Conservation (phyloP, 371 early-diverging fungal species). For the Cokeromyces recurvatus region DNA sequence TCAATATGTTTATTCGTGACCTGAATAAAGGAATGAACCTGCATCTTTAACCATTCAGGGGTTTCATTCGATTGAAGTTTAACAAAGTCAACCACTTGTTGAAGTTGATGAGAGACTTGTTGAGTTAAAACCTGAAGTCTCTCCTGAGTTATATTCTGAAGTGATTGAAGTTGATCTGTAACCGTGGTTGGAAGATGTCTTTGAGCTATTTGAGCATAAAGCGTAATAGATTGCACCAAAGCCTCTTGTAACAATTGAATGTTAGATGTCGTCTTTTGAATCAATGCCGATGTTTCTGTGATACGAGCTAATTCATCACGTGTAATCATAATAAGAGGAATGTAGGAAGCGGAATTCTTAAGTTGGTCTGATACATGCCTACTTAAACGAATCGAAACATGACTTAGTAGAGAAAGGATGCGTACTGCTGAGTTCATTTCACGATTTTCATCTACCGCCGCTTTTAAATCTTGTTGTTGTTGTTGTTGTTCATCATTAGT, state of each 20-base stretch:
- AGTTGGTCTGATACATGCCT: slow-evolving; percentile 28
- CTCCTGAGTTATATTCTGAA: slow-evolving; percentile 21
- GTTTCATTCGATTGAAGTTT: slow-evolving; percentile 38
- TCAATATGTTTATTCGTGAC: slow-evolving; percentile 50
- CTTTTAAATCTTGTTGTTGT: background rate
- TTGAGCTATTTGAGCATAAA: slow-evolving; percentile 28
- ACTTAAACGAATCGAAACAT: slow-evolving; percentile 28
- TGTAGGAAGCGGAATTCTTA: too few species aligned
- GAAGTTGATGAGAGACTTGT: slow-evolving; percentile 22
- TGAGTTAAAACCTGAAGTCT: slow-evolving; percentile 19
- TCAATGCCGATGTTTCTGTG: slow-evolving; percentile 21
- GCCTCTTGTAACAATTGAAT: slow-evolving; percentile 33
- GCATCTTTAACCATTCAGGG: slow-evolving; percentile 50
- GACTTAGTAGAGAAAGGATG: slow-evolving; percentile 31
- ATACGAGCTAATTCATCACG: slow-evolving; percentile 29
- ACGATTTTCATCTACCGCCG: slow-evolving; percentile 22
- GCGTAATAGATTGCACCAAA: slow-evolving; percentile 17
- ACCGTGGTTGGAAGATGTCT: slow-evolving; percentile 29
- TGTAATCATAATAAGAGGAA: too few species aligned
- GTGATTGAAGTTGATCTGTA: slow-evolving; percentile 12
- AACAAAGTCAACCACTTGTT: slow-evolving; percentile 32
- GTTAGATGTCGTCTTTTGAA: slow-evolving; percentile 26
- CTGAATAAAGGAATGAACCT: slow-evolving; percentile 44
- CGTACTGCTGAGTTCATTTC: slow-evolving; percentile 40
- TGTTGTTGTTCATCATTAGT: background rate